Conservation (phyloP, 2,329 filamentous ascomycete genomes). For the Neurospora crassa region DNA sequence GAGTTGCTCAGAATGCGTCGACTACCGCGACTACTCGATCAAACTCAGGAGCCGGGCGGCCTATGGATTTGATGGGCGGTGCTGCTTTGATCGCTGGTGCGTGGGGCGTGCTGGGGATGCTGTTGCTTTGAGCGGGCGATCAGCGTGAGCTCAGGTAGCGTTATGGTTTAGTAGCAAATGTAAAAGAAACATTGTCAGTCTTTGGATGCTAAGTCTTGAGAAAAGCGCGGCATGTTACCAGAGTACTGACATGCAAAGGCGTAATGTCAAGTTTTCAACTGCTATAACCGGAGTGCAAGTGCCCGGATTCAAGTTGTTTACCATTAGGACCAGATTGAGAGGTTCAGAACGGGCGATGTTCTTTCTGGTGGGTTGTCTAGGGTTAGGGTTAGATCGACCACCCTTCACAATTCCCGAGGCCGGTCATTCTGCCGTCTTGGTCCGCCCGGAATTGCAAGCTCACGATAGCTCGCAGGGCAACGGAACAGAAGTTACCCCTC, state of each 20-base stretch:
- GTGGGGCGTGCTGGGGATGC: slow-evolving; percentile 4
- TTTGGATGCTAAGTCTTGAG: not conserved
- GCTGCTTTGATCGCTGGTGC: not conserved
- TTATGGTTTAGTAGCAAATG: not conserved
- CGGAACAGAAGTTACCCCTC: not conserved
- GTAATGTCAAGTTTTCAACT: not conserved
- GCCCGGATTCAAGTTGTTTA: not conserved
- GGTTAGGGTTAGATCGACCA: not conserved
- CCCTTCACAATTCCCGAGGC: not conserved
- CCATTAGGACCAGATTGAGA: not conserved
- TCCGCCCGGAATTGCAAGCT: not conserved
- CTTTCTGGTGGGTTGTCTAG: not conserved
- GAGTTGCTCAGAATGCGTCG: not conserved
- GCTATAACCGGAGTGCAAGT: not conserved
- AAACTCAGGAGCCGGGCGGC: not conserved
- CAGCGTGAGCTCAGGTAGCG: not conserved
- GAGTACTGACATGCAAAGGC: not conserved
- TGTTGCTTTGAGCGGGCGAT: not conserved
- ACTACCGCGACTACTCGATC: not conserved
- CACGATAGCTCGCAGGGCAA: not conserved
- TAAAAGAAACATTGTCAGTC: not conserved
- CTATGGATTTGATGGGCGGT: slow-evolving; percentile 1
- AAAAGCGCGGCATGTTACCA: not conserved
- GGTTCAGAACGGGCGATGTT: not conserved
- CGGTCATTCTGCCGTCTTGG: not conserved